Conservation (phyloP, 352 stramenopile genomes). For the Globisporangium spinosum region DNA sequence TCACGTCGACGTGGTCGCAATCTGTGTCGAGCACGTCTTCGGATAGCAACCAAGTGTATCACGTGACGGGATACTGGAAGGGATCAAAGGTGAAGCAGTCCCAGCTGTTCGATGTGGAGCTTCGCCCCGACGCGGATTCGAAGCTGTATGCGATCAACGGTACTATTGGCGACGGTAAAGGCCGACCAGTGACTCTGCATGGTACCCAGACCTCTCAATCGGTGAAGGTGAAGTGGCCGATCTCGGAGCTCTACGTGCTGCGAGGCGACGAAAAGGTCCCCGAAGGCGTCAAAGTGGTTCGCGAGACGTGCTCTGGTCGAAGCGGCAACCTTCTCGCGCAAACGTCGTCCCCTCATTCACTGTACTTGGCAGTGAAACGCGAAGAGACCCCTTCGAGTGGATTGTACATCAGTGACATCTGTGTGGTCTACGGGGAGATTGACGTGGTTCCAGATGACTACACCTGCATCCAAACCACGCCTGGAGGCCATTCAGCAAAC, state of each 20-base stretch:
- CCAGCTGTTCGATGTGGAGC: slow-evolving; percentile 75
- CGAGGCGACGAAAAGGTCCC: slow-evolving; percentile 72
- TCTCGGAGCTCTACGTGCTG: slow-evolving; percentile 67
- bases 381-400: slow-evolving; percentile 42
- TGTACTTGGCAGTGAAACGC: slow-evolving; percentile 74
- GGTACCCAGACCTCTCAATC: slow-evolving; percentile 56
- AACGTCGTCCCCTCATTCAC: slow-evolving; percentile 59
- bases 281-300: slow-evolving; percentile 61
- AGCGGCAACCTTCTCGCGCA: slow-evolving; percentile 72
- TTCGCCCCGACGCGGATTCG: slow-evolving; percentile 34
- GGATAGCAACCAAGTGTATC: slow-evolving; percentile 35
- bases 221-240: slow-evolving; percentile 73
- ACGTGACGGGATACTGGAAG: slow-evolving; percentile 74
- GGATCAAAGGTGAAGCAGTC: slow-evolving; percentile 57
- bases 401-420: slow-evolving; percentile 64
- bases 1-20: slow-evolving; percentile 40
- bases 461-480: slow-evolving; percentile 67
- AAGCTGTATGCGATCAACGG: slow-evolving; percentile 50
- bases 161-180: slow-evolving; percentile 67
- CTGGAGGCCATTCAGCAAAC: slow-evolving; percentile 66
- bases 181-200: slow-evolving; percentile 45
- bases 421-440: slow-evolving; percentile 85
- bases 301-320: slow-evolving; percentile 66
- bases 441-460: slow-evolving; percentile 79
- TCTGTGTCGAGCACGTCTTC: slow-evolving; percentile 15